Evolutionary conservation across 73 alveolate species (phyloP).

Genomic region (Tetrahymena elliotti): DNA sequence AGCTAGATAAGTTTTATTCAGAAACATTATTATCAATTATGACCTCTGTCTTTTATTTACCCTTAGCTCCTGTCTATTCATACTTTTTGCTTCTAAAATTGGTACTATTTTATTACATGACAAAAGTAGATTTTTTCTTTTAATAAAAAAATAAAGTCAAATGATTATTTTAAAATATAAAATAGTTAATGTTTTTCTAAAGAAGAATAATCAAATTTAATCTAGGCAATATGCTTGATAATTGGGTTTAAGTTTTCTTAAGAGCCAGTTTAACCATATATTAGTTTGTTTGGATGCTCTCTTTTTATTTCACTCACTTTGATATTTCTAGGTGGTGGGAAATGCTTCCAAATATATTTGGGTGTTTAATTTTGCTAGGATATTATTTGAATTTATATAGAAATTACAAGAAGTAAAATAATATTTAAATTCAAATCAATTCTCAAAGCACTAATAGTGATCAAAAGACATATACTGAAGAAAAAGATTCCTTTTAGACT

Average conservation of each 20-base stretch:
- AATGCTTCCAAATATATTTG: neutral
- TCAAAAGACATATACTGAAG: neutral
- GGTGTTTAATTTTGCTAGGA: neutral
- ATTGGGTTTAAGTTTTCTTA: neutral
- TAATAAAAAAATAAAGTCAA: too few species aligned
- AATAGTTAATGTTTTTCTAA: neutral
- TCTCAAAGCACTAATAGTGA: neutral
- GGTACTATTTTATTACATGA: neutral
- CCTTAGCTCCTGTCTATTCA: neutral
- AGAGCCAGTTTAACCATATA: neutral
- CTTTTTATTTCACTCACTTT: neutral
- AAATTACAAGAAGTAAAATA: neutral
- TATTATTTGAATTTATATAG: neutral
- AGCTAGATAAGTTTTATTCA: neutral
- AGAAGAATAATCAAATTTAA: neutral
- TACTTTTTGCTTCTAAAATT: neutral
- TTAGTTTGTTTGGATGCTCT: neutral
- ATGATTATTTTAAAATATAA: neutral
- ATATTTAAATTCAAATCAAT: neutral
- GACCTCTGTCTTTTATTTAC: neutral
- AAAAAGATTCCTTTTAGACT: neutral
- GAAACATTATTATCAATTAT: neutral
- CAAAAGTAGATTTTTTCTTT: neutral
- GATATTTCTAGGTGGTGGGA: neutral
- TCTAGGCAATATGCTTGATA: neutral